A percentile compares a stretch with the other conserved stretches of the same genome.
phyloP scores from a whole-genome alignment of 2,329 filamentous ascomycete species.

The Exophiala viscosa region DNA sequence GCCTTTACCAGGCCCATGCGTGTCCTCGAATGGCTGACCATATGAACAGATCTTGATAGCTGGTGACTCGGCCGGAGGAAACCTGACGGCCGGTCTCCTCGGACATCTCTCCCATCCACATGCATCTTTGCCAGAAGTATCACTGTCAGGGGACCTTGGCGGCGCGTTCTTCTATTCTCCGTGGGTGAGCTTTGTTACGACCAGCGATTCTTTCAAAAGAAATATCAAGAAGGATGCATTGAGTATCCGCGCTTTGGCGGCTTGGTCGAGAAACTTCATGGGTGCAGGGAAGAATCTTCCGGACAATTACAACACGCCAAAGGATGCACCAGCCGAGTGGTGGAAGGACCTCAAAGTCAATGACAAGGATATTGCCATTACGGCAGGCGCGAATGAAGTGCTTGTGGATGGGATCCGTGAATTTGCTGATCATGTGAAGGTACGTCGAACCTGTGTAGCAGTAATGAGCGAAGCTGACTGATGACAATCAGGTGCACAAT shows the following conservation, averaged over 20 bases:
- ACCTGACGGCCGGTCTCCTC: constrained; percentile 31
- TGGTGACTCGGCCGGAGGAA: constrained; percentile 45
- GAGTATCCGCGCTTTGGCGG: neutral
- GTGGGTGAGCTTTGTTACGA: constrained; percentile 52
- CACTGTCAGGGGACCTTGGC: constrained; percentile 34
- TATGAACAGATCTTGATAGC: constrained; percentile 35
- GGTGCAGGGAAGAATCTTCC: constrained; percentile 3
- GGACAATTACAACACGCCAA: constrained; percentile 17
- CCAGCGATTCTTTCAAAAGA: constrained; percentile 8
- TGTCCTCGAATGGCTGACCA: constrained; percentile 13
- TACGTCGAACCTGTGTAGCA: neutral
- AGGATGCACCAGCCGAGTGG: constrained; percentile 15
- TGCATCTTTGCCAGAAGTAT: constrained; percentile 39
- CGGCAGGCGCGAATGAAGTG: constrained; percentile 16
- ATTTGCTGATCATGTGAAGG: constrained; percentile 15
- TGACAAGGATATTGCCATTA: constrained; percentile 9
- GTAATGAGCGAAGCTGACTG: neutral
- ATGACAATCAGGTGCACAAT: constrained; percentile 6
- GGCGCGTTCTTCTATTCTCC: constrained; percentile 55
- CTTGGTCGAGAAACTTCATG: constrained; percentile 20
- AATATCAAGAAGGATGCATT: constrained; percentile 14
- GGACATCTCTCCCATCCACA: constrained; percentile 49
- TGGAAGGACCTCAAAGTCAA: constrained; percentile 22
- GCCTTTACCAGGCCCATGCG: constrained; percentile 27
- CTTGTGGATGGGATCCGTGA: constrained; percentile 18